phyloP scores from a whole-genome alignment of 2,329 filamentous ascomycete genomes.

The Fusarium austroafricanum region DNA sequence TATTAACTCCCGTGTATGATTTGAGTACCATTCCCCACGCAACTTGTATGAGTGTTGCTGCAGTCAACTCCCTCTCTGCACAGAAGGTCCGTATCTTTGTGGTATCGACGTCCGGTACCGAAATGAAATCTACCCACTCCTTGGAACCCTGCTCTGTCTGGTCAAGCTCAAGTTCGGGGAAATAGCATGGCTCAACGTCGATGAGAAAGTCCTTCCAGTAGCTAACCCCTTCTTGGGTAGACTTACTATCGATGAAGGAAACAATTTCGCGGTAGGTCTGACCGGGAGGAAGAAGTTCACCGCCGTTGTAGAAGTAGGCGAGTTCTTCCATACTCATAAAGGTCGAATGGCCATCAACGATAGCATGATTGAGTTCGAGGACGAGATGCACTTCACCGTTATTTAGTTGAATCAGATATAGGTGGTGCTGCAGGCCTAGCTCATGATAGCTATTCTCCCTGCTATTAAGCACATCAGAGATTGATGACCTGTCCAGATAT shows the following conservation, averaged over 20 bases:
- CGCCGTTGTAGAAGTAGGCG: constrained; percentile 39
- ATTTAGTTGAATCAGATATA: constrained; percentile 22
- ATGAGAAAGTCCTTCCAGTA: background rate
- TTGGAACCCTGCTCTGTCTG: background rate
- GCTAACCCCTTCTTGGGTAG: background rate
- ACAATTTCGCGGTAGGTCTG: constrained; percentile 10
- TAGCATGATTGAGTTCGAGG: constrained; percentile 50
- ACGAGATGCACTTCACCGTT: constrained; percentile 23
- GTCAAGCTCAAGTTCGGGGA: background rate
- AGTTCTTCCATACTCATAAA: constrained; percentile 48
- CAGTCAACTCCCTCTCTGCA: constrained; percentile 55
- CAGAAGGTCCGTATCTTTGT: constrained; percentile 50
- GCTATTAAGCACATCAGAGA: background rate
- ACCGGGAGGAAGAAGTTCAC: background rate
- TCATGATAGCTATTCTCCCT: background rate
- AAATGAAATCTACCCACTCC: background rate
- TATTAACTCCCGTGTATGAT: constrained; percentile 58
- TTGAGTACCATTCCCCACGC: constrained; percentile 64
- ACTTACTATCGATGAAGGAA: background rate
- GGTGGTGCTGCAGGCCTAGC: constrained; percentile 11
- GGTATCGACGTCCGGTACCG: constrained; percentile 19
- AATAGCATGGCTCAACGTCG: constrained; percentile 22
- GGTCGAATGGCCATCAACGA: constrained; percentile 48
- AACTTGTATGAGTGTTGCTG: constrained; percentile 63
- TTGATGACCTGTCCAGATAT: background rate